Evolutionary conservation across 805 yeast species (phyloP), one percentile per base, ranked within the genome.

Genomic region (Teunomyces pallodes): DNA sequence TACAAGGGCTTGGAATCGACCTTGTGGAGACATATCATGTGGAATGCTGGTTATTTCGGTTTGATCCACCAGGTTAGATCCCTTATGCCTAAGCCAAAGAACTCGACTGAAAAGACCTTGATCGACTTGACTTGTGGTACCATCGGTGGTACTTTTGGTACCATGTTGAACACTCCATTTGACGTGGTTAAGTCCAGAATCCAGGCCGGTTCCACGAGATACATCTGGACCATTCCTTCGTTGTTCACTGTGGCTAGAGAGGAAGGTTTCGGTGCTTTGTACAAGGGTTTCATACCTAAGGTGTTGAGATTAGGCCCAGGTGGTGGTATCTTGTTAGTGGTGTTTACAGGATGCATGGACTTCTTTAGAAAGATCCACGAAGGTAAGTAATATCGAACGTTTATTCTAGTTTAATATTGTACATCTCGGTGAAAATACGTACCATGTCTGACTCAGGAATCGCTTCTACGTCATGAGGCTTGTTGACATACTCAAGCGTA

Each of bases 1-100:
- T 94, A 92, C 71, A 90, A 89, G 65, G 99, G 99, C 51, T 76
- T 94, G 57, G 99, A 94, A 74, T 90, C 97, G 26, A 94, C 99
- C 8, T 70, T 94, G 64, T 94, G 97, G 96, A 87, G 99, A 80
- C 98, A 94, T 67, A 81, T 89, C 51, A 74, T 82, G 51, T 94
- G 99, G 99, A 94, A 94, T 72, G 96, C 97, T 41, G 98, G 98
- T 50, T 94, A 94, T 74, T 94, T 94, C 66, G 99, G 99, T 54
- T 81, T 87, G 58, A 94, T 94, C 59, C 87, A 83, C 82, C 96
- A 90, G 74, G 84, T 90, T 48, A 82, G 96, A 68, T 60, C 75
- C 6, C 57, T 89, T 53, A 76, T 94, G 72, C 98, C 98, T 58
- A 74, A 79, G 66, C 88, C 96, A 39, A 78, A 81, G 52, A 79